phyloP scores from a whole-genome alignment of 2,329 filamentous ascomycete species.

The Fusarium sp. region DNA sequence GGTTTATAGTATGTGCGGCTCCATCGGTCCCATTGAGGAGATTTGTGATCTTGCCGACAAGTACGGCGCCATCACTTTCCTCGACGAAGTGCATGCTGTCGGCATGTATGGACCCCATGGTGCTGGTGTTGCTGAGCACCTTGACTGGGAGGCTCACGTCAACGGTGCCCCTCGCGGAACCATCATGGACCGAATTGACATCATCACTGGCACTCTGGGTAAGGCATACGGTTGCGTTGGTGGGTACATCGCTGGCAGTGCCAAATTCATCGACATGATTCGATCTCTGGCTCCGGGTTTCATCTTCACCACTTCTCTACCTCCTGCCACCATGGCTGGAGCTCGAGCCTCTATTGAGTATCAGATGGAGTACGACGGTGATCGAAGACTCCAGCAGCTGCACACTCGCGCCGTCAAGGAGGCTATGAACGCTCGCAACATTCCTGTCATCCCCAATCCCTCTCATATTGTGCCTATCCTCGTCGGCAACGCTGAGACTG shows the following conservation, averaged over 20 bases:
- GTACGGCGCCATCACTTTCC: slow-evolving; percentile 96
- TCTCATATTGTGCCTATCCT: slow-evolving; percentile 95
- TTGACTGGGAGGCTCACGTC: slow-evolving; percentile 89
- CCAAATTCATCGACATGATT: slow-evolving; percentile 89
- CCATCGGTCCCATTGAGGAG: slow-evolving; percentile 92
- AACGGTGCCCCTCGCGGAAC: slow-evolving; percentile 81
- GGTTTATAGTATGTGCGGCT: slow-evolving; percentile 99
- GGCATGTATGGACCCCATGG: slow-evolving; percentile 98
- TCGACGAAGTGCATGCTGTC: slow-evolving; percentile 98
- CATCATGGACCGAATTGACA: slow-evolving; percentile 95
- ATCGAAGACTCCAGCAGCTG: slow-evolving; percentile 91
- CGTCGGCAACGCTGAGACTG: slow-evolving; percentile 92
- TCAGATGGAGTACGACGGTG: slow-evolving; percentile 84
- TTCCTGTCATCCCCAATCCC: slow-evolving; percentile 97
- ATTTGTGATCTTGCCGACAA: slow-evolving; percentile 98
- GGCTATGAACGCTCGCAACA: slow-evolving; percentile 79
- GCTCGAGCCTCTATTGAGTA: slow-evolving; percentile 93
- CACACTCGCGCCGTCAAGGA: slow-evolving; percentile 96
- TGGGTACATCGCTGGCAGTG: slow-evolving; percentile 93
- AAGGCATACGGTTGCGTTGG: slow-evolving; percentile 99
- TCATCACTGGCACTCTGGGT: slow-evolving; percentile 96
- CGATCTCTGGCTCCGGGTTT: slow-evolving; percentile 96
- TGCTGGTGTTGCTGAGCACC: slow-evolving; percentile 95
- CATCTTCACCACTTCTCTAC: slow-evolving; percentile 98
- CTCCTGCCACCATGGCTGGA: slow-evolving; percentile 96